These are phyloP conservation scores for Stephania yunnanensis DNA, from an alignment of 164 flowering plant species.

Conservation along the genomic window DNA sequence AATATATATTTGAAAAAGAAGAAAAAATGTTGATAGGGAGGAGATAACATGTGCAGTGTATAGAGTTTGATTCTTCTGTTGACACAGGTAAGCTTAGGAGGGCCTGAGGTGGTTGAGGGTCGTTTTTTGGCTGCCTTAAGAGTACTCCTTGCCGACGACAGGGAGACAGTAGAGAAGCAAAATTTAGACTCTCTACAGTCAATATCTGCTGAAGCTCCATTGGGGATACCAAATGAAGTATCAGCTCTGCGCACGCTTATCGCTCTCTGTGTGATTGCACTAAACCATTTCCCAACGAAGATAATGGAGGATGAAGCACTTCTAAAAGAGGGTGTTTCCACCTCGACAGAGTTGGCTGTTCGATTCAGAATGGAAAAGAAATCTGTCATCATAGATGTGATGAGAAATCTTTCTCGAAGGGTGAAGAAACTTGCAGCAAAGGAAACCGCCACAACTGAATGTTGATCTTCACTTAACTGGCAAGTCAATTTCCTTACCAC, in stretches of 20 bases:
- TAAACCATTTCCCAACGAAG: conserved; percentile 76
- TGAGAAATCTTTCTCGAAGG: conserved; percentile 62
- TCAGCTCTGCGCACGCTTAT: conserved; percentile 60
- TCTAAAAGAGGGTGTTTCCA: conserved; percentile 38
- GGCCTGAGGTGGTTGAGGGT: conserved; percentile 70
- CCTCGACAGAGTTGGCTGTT: conserved; percentile 47
- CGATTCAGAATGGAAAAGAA: conserved; percentile 85
- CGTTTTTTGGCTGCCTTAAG: conserved; percentile 84
- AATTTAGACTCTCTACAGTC: conserved; percentile 58
- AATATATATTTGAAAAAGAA: too few relatives aligned
- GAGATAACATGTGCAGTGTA: neutral
- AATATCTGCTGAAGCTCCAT: conserved; percentile 63
- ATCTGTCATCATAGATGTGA: conserved; percentile 58
- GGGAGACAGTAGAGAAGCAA: conserved; percentile 42
- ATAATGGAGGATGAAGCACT: conserved; percentile 73
- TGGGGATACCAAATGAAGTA: conserved; percentile 62
- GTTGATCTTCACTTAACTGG: neutral
- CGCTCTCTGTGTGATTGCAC: conserved; percentile 69
- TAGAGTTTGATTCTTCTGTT: conserved; percentile 5
- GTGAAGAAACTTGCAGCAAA: conserved; percentile 40
- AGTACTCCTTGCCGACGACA: conserved; percentile 52
- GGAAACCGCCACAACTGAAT: conserved; percentile 13
- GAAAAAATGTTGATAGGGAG: neutral
- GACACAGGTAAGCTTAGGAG: conserved; percentile 78
- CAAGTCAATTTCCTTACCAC: neutral